Conservation (phyloP, 179 eudicot species). For the Vitellaria paradoxa region DNA sequence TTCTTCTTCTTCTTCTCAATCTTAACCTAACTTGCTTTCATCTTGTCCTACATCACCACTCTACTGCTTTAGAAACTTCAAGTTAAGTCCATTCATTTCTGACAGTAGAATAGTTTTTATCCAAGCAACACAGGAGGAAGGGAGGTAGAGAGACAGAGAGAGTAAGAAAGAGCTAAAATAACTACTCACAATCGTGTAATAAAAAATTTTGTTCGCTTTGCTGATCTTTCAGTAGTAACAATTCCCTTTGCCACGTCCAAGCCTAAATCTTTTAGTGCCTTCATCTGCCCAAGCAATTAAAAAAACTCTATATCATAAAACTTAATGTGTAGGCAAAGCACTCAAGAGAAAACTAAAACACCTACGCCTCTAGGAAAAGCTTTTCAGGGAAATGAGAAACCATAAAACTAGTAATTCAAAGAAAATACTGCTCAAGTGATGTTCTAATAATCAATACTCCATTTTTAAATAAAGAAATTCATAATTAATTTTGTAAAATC, state of each 20-base stretch:
- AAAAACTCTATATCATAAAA: neutral
- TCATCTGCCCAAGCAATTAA: slow-evolving; percentile 64
- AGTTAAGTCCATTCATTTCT: slow-evolving; percentile 2
- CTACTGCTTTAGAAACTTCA: neutral
- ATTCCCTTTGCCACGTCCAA: slow-evolving; percentile 88
- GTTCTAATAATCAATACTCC: neutral
- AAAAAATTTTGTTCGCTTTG: slow-evolving; percentile 68
- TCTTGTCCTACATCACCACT: too few relatives aligned
- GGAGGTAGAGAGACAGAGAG: too few relatives aligned
- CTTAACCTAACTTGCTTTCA: too few relatives aligned
- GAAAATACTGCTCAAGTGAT: neutral
- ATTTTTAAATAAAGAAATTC: neutral
- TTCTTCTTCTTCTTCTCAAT: too few relatives aligned
- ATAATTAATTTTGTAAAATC: neutral
- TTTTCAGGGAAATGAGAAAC: neutral
- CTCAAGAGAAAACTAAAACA: neutral
- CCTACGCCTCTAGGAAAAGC: neutral
- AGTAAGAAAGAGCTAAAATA: neutral
- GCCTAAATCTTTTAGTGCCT: slow-evolving; percentile 84
- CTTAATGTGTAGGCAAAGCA: too few relatives aligned
- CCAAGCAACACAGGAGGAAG: neutral
- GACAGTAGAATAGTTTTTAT: neutral
- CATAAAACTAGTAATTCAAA: neutral
- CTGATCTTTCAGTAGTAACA: slow-evolving; percentile 79
- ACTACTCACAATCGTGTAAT: slow-evolving; percentile 66